Base-by-base conservation (phyloP, 306 rosid genomes). In the Gastrolobium villosum region DNA sequence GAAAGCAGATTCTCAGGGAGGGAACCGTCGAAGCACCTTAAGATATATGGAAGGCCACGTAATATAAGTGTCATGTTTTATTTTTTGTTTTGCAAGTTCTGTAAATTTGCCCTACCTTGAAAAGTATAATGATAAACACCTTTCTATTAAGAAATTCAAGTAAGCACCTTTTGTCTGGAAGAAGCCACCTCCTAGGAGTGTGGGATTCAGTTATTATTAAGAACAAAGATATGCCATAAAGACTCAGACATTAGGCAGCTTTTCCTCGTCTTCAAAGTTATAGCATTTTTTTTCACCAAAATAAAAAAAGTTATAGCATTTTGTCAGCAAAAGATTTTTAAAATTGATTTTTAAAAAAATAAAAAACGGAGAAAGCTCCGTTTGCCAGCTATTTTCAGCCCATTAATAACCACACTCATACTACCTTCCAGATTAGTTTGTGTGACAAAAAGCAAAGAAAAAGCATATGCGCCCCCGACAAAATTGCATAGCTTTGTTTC, bases 151-250 rank as follows among this genome's bases (percentile, higher is more conserved):
- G 79, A 87, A 85, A 87, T 84, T 90, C 80, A 31, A 60, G 72
- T 74, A 37, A 87, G 65, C 70, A 84, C 96, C 96, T 92, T 92
- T 90, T 90, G 90, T 90, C 87, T 73, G 73, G 85, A 71, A 78
- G 88, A 90, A 90, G 96, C 88, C 88, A 84, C 83, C 85, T 87
- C 90, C 94, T 90, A 85, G 90, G 91, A 89, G 88, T 87, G 86
- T 83, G 91, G 92, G 82, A 86, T 84, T 87, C 86, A 81, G 83
- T 81, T 78, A 72, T 74, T 83, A 84, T 72, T 83, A 83, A 80
- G 74, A 88, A 79, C 83, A 84, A 77, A 81, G 77, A 90, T 77
- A 77, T 88, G 88, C 84, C 79, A 77, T 48, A 88, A 79, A 82
- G 85, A 79, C 82, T 81, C 59, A 40, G 75, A 81, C 84, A 89